A percentile compares a stretch with the other conserved stretches of the same genome.
Evolutionary conservation across 2,329 filamentous ascomycete species (phyloP).

Genomic region (Pseudogymnoascus sp.): DNA sequence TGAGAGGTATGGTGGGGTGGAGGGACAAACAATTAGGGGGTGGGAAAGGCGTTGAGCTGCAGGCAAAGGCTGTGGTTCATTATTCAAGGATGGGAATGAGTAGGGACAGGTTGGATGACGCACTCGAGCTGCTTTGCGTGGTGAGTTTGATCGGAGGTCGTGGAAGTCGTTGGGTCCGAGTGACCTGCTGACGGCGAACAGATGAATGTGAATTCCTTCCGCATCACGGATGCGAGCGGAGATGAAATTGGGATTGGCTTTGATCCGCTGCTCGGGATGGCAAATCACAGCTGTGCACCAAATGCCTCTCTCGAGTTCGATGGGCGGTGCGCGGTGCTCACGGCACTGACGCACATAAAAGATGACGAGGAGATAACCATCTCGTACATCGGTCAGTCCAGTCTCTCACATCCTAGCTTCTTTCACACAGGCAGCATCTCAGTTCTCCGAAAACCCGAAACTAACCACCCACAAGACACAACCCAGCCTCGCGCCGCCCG

Average conservation of each 20-base stretch:
- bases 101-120: not conserved
- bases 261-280: constrained; percentile 10
- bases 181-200: not conserved
- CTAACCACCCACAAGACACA: constrained; percentile 25
- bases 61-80: not conserved
- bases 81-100: not conserved
- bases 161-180: not conserved
- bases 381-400: constrained; percentile 9
- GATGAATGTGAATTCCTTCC: constrained; percentile 11
- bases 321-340: not conserved
- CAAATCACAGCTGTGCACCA: constrained; percentile 10
- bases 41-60: not conserved
- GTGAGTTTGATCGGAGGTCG: not conserved
- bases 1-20: constrained; percentile 3
- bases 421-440: not conserved
- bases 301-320: constrained; percentile 10
- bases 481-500: constrained; percentile 27
- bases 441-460: not conserved
- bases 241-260: constrained; percentile 10
- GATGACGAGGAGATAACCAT: constrained; percentile 8
- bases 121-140: not conserved
- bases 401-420: not conserved
- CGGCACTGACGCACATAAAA: not conserved
- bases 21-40: not conserved
- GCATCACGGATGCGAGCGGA: not conserved